A percentile compares a stretch with the other conserved stretches of the same genome.
Evolutionary conservation across 2,329 filamentous ascomycete species (phyloP).

Genomic region (Pseudonectria buxi): DNA sequence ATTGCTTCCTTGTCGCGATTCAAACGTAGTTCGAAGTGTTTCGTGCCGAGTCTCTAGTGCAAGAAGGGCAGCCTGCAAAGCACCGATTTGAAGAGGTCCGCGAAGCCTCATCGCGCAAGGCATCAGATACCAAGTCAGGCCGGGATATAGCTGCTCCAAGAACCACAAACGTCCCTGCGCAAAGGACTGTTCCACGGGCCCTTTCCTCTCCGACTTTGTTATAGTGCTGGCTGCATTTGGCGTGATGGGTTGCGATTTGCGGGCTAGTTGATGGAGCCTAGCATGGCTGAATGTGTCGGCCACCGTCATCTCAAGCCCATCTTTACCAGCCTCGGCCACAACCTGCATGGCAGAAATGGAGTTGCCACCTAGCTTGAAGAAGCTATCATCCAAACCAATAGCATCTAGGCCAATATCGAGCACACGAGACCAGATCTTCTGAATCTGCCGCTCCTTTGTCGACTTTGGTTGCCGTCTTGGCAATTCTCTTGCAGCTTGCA

Average conservation of each 20-base stretch:
- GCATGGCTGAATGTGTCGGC: conserved; percentile 8
- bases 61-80: conserved; percentile 1
- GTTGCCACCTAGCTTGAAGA: conserved; percentile 45
- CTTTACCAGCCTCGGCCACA: conserved; percentile 13
- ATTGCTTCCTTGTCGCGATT: background rate
- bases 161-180: conserved; percentile 11
- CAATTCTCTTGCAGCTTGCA: background rate
- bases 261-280: conserved; percentile 7
- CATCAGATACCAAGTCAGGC: conserved; percentile 6
- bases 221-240: too few relatives aligned
- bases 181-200: conserved; percentile 11
- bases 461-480: conserved; percentile 4
- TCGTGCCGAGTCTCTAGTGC: conserved; percentile 10
- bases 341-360: conserved; percentile 44
- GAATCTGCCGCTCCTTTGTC: conserved; percentile 19
- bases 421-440: conserved; percentile 30
- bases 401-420: conserved; percentile 25
- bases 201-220: too few relatives aligned
- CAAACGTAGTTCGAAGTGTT: conserved; percentile 5
- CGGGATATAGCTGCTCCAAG: conserved; percentile 5
- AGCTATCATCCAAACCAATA: conserved; percentile 39
- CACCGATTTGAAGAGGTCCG: conserved; percentile 2
- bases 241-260: too few relatives aligned
- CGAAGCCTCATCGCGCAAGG: conserved; percentile 4
- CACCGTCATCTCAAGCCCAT: conserved; percentile 5